Base-by-base conservation (phyloP, 2,329 filamentous ascomycete genomes). In the Diaporthe ampelina region DNA sequence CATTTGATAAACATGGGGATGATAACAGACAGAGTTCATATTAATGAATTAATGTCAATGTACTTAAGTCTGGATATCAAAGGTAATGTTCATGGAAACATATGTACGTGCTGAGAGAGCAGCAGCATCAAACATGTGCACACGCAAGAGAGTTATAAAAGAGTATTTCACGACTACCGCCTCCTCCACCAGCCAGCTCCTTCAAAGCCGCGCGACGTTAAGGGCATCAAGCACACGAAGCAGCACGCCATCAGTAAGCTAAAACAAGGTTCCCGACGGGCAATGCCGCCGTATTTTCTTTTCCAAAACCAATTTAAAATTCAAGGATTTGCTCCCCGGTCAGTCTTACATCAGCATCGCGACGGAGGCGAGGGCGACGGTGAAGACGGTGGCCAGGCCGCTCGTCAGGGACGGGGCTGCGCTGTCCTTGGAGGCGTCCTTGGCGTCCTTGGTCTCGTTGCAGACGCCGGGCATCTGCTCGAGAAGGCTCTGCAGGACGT, bases 401-500 rank as follows among this genome's bases (percentile, higher is more conserved):
- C 68, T 70, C 26, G 21, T 45, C n/a, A 74, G 61, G 40, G 72
- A 69, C 4, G 32, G 24, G 10, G 74, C 74, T 17, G 68, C 74
- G 50, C 54, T n/a, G 45, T 72, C 29, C 54, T 68, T 43, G 24
- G 72, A 63, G 29, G 74, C 74, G 7, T 50, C 57, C 24, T 73
- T 54, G 26, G 72, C 68, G 26, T 74, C 72, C 72, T 69, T 32
- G 37, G 74, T 76, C 7, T 24, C 65, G 45, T 65, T 72, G 72
- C 74, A 76, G 45, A 76, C 48, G 10, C 72, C 72, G 59, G 70
- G 63, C 21, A 72, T 76, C 24, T 58, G 37, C 2, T 24, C 54
- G 21, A 74, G 68, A 11, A 68, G 57, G 54, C 72, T 74, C 74
- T 76, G 74, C 26, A 76, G 72, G 48, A 76, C 54, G 56, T 74